Conservation (phyloP, 2,329 filamentous ascomycete species). For the Nemania serpens region DNA sequence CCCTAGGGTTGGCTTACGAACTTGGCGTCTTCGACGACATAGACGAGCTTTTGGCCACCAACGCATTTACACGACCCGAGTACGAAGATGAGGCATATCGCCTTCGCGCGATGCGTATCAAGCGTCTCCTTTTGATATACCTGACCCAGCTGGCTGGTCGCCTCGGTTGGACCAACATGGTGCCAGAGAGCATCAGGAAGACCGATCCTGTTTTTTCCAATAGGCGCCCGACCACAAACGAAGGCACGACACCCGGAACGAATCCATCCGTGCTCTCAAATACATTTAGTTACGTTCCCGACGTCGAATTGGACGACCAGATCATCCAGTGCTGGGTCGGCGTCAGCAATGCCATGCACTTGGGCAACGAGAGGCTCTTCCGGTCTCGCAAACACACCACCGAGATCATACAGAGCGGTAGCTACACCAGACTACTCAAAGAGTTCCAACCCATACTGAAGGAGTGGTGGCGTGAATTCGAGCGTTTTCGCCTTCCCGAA, state of each 20-base stretch:
- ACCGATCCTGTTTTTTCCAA: slow-evolving; percentile 61
- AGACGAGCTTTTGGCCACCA: slow-evolving; percentile 67
- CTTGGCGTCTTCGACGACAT: slow-evolving; percentile 94
- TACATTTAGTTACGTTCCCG: slow-evolving; percentile 68
- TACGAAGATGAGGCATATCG: slow-evolving; percentile 79
- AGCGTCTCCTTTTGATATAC: slow-evolving; percentile 86
- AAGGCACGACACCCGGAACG: slow-evolving; percentile 65
- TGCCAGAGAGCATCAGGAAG: slow-evolving; percentile 69
- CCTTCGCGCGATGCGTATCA: slow-evolving; percentile 78
- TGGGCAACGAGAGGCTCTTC: slow-evolving; percentile 88
- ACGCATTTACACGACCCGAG: slow-evolving; percentile 64
- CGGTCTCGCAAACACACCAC: slow-evolving; percentile 85
- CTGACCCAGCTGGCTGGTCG: slow-evolving; percentile 92
- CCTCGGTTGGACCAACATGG: slow-evolving; percentile 91
- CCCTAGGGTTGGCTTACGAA: slow-evolving; percentile 88
- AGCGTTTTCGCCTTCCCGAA: slow-evolving; percentile 70
- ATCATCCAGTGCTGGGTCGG: slow-evolving; percentile 90
- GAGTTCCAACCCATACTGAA: slow-evolving; percentile 79
- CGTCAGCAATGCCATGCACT: slow-evolving; percentile 89
- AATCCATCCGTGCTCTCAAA: slow-evolving; percentile 61
- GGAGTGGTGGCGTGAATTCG: slow-evolving; percentile 82
- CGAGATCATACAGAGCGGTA: slow-evolving; percentile 82
- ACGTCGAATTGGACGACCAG: slow-evolving; percentile 69
- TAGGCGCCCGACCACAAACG: slow-evolving; percentile 54
- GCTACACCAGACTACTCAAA: slow-evolving; percentile 80